phyloP scores from a whole-genome alignment of 768 basidiomycete genomes.

The Strobilomyces confusus region DNA sequence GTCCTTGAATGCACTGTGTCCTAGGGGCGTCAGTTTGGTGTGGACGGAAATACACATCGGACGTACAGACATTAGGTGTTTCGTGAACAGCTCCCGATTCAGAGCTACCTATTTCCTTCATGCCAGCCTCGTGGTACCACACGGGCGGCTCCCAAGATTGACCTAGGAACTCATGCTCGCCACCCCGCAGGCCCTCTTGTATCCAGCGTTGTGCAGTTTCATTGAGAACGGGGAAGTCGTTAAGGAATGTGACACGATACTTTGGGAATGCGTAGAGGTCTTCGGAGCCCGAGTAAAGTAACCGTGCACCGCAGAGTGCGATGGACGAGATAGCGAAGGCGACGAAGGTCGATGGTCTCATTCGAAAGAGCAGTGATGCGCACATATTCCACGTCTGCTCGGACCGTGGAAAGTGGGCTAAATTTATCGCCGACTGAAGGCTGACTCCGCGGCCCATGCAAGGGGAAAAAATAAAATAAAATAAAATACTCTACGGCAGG shows the following conservation, averaged over 20 bases:
- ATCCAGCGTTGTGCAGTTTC: slow-evolving; percentile 77
- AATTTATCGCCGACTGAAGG: slow-evolving; percentile 34
- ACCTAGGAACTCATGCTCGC: slow-evolving; percentile 73
- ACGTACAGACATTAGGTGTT: slow-evolving; percentile 36
- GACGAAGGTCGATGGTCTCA: slow-evolving; percentile 16
- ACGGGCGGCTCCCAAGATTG: slow-evolving; percentile 47
- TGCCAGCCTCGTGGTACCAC: slow-evolving; percentile 37
- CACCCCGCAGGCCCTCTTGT: slow-evolving; percentile 64
- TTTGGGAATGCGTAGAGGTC: slow-evolving; percentile 82
- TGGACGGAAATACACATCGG: slow-evolving; percentile 16
- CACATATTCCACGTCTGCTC: slow-evolving; percentile 9
- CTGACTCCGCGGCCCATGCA: slow-evolving; percentile 32
- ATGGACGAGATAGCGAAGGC: slow-evolving; percentile 18
- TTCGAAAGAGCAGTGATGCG: slow-evolving; percentile 1
- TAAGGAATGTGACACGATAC: slow-evolving; percentile 73
- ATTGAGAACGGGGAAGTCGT: slow-evolving; percentile 68
- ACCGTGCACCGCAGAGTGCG: slow-evolving; percentile 21
- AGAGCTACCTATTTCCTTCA: slow-evolving; percentile 60
- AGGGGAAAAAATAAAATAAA: background rate
- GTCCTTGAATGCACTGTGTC: slow-evolving; percentile 21
- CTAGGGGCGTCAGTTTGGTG: slow-evolving; percentile 11
- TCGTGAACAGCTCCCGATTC: slow-evolving; percentile 33
- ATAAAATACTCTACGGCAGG: no score
- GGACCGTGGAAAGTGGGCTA: slow-evolving; percentile 20
- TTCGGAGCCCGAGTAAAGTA: slow-evolving; percentile 73